Conservation (phyloP, 2,329 filamentous ascomycete species). For the Aspergillus awamori region DNA sequence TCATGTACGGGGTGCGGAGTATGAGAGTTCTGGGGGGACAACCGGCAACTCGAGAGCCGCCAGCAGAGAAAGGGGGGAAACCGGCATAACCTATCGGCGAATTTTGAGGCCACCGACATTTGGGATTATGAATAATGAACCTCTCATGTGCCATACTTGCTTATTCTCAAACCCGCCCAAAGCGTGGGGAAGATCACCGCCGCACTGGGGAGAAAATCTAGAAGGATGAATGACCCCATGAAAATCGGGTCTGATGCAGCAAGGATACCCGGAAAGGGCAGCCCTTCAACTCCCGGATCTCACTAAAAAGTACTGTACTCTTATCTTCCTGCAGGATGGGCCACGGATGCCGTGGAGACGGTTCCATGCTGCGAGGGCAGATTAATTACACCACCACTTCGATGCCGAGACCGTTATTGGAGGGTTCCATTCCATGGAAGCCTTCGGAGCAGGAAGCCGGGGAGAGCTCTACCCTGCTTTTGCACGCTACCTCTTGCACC, state of each 20-base stretch:
- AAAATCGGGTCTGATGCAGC: constrained; percentile 11
- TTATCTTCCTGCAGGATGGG: constrained; percentile 14
- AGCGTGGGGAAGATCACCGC: constrained; percentile 8
- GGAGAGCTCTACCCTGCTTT: constrained; percentile 5
- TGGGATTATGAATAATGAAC: not conserved
- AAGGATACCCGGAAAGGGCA: constrained; percentile 15
- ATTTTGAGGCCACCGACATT: constrained; percentile 11
- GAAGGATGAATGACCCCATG: constrained; percentile 13
- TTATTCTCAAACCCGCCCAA: constrained; percentile 3
- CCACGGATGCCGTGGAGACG: constrained; percentile 11
- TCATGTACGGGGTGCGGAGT: not conserved
- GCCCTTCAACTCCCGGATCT: not conserved
- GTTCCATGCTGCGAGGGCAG: constrained; percentile 17
- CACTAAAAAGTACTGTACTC: not conserved
- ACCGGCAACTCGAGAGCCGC: not conserved
- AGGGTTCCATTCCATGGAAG: constrained; percentile 15
- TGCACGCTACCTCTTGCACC: not conserved
- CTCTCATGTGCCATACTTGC: not conserved
- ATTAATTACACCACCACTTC: constrained; percentile 24
- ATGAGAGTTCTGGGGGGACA: not conserved
- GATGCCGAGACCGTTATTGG: constrained; percentile 24
- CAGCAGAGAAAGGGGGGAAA: not conserved
- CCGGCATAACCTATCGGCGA: not conserved
- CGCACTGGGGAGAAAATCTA: constrained; percentile 7
- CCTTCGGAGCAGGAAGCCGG: constrained; percentile 8